Evolutionary conservation across 129 eudicot genomes (phyloP).

Genomic region (Gnaphalium uliginosum): DNA sequence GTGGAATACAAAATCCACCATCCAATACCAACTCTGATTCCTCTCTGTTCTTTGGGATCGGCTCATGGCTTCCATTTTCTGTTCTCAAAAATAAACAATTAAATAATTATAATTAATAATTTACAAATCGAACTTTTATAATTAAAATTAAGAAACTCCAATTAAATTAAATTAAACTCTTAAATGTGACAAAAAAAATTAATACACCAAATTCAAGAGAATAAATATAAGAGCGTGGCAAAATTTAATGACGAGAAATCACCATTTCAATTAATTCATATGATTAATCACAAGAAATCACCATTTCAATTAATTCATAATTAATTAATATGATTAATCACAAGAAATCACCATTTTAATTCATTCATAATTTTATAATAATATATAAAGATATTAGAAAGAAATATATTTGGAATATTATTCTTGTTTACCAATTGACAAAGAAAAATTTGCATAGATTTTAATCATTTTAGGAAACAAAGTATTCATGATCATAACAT

Average conservation of each 20-base stretch:
- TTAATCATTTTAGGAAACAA: no score
- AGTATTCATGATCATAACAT: background rate
- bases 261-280: no score
- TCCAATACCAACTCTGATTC: slow-evolving; percentile 52
- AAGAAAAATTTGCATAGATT: background rate
- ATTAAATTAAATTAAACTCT: background rate
- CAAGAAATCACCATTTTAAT: no score
- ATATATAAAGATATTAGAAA: no score
- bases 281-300: no score
- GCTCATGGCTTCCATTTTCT: slow-evolving; percentile 54
- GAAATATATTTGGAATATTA: background rate
- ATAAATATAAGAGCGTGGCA: no score
- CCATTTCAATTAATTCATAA: no score
- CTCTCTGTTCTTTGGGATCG: slow-evolving; percentile 28
- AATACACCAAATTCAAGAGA: background rate
- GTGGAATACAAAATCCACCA: slow-evolving; percentile 70
- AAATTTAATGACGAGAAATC: no score
- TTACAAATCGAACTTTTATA: background rate
- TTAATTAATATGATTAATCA: no score
- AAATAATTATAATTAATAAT: background rate
- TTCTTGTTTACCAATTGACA: no score
- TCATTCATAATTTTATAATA: no score
- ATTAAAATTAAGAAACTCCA: background rate
- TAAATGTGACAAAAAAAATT: background rate
- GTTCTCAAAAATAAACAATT: slow-evolving; percentile 9